Conservation (phyloP, 2,329 filamentous ascomycete genomes). For the Calonectria leucothoes region DNA sequence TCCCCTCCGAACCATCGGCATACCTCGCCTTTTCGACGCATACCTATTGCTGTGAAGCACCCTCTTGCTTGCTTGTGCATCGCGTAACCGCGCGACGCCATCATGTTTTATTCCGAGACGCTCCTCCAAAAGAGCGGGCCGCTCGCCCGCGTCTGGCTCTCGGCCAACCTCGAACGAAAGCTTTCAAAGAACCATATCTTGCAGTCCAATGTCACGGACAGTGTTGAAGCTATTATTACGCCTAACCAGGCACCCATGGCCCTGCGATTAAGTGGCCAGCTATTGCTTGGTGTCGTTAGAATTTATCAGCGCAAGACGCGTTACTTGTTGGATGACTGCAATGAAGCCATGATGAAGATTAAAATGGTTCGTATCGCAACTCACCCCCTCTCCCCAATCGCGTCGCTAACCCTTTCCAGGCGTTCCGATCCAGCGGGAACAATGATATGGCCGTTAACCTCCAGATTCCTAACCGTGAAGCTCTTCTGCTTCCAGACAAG, state of each 20-base stretch:
- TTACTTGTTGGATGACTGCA: constrained; percentile 96
- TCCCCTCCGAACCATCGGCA: constrained; percentile 27
- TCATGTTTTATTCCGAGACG: constrained; percentile 98
- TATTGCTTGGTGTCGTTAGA: constrained; percentile 93
- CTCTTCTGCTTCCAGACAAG: constrained; percentile 88
- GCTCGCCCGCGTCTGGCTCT: constrained; percentile 96
- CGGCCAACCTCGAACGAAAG: constrained; percentile 98
- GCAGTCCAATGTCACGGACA: constrained; percentile 93
- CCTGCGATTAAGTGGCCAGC: constrained; percentile 90
- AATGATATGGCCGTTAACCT: constrained; percentile 92
- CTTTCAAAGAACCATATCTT: constrained; percentile 96
- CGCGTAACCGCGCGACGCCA: constrained; percentile 48
- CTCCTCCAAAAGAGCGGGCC: constrained; percentile 97
- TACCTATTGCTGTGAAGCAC: constrained; percentile 21
- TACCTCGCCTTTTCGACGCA: constrained; percentile 17
- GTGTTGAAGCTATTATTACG: constrained; percentile 94
- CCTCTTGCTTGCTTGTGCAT: constrained; percentile 39
- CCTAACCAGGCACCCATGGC: constrained; percentile 95
- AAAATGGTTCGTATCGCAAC: constrained; percentile 79
- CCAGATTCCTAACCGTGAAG: constrained; percentile 84
- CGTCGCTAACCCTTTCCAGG: constrained; percentile 66
- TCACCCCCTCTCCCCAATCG: background rate
- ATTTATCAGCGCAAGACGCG: constrained; percentile 98
- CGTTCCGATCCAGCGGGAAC: constrained; percentile 93
- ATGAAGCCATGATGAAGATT: constrained; percentile 96